Percentiles rank a stretch among this genome's conserved stretches.
Conservation (phyloP, 2,329 filamentous ascomycete genomes). For the Microcyclospora tardicrescens region DNA sequence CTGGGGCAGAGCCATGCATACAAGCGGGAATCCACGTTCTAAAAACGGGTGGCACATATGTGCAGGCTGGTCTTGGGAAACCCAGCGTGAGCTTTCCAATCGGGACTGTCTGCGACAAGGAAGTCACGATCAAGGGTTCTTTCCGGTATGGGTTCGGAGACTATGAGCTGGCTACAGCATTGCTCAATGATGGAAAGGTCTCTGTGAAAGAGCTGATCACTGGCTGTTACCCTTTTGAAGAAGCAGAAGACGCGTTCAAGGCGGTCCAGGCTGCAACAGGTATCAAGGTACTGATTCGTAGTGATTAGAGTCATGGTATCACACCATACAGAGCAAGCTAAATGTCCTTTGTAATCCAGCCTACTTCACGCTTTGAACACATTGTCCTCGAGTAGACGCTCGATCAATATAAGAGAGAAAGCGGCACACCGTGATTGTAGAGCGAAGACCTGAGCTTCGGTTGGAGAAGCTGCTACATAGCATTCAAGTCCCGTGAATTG, state of each 20-base stretch:
- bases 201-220: slow-evolving; percentile 67
- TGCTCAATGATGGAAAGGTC: slow-evolving; percentile 60
- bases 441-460: too few species aligned
- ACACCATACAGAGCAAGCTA: too few species aligned
- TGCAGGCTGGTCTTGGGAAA: slow-evolving; percentile 81
- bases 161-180: slow-evolving; percentile 66
- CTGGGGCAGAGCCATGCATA: slow-evolving; percentile 65
- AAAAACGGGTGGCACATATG: slow-evolving; percentile 57
- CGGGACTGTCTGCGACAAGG: slow-evolving; percentile 74
- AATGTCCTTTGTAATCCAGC: too few species aligned
- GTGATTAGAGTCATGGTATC: too few species aligned
- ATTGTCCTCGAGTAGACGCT: too few species aligned
- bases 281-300: slow-evolving; percentile 50
- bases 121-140: slow-evolving; percentile 71
- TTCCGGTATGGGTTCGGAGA: slow-evolving; percentile 39
- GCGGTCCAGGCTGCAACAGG: slow-evolving; percentile 72
- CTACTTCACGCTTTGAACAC: too few species aligned
- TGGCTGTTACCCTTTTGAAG: slow-evolving; percentile 57
- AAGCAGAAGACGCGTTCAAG: slow-evolving; percentile 74
- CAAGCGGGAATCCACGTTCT: slow-evolving; percentile 60
- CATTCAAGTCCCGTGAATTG: too few species aligned
- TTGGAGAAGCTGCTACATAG: too few species aligned
- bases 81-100: slow-evolving; percentile 79
- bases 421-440: too few species aligned
- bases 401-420: too few species aligned